phyloP scores from a whole-genome alignment of 768 basidiomycete species.

The Leucosporidium scottii region DNA sequence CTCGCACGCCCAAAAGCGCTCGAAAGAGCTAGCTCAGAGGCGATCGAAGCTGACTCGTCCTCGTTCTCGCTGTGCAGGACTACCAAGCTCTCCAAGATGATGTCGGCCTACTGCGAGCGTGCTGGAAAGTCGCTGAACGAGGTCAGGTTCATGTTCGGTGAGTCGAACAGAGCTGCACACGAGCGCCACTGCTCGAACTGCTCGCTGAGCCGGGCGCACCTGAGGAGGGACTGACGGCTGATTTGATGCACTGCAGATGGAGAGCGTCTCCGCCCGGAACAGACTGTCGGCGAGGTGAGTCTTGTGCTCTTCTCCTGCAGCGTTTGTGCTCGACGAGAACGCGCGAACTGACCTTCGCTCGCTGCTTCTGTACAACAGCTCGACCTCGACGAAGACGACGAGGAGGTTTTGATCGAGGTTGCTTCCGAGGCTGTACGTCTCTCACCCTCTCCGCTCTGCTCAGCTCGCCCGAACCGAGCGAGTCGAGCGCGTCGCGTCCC shows the following conservation, averaged over 20 bases:
- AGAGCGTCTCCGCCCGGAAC: background rate
- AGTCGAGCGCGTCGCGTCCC: background rate
- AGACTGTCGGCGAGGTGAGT: background rate
- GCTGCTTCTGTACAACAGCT: slow-evolving; percentile 8
- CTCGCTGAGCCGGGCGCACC: no score
- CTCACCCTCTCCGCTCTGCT: background rate
- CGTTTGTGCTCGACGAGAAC: no score
- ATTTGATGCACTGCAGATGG: background rate
- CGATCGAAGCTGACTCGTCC: background rate
- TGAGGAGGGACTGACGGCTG: no score
- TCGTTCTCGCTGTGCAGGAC: slow-evolving; percentile 9
- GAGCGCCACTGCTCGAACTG: no score
- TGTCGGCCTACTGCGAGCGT: slow-evolving; percentile 33
- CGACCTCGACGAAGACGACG: slow-evolving; percentile 32
- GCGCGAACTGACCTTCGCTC: background rate
- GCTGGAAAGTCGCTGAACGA: slow-evolving; percentile 26
- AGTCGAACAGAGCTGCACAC: no score
- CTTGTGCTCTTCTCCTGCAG: no score
- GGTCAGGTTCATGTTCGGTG: slow-evolving; percentile 32
- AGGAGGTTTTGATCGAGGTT: slow-evolving; percentile 27
- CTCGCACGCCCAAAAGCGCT: background rate
- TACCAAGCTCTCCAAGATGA: slow-evolving; percentile 33
- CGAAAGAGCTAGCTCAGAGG: background rate
- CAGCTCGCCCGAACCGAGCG: no score
- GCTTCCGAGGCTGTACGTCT: slow-evolving; percentile 29